These are phyloP conservation scores for Rhizopogon vinicolor DNA, from an alignment of 768 basidiomycete genomes.

Conservation along the genomic window DNA sequence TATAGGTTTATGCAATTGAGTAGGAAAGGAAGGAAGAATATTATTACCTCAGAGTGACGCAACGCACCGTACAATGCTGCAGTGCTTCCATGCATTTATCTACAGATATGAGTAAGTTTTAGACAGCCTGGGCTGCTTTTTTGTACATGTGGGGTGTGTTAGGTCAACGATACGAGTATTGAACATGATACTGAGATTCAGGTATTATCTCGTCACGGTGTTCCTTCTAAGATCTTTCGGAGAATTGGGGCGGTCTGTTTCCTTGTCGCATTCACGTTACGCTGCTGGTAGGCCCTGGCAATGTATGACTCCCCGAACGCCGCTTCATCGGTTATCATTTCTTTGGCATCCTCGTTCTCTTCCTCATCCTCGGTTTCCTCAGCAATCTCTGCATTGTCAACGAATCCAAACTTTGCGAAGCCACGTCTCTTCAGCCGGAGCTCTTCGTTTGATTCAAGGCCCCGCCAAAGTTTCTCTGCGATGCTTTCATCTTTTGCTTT, in stretches of 20 bases:
- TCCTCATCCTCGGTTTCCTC: constrained; percentile 10
- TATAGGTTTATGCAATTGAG: too few relatives aligned
- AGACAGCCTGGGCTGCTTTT: too few relatives aligned
- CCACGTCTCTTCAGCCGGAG: constrained; percentile 45
- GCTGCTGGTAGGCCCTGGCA: constrained; percentile 60
- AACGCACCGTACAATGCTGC: too few relatives aligned
- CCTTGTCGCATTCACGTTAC: constrained; percentile 55
- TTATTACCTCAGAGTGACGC: too few relatives aligned
- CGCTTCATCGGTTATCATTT: constrained; percentile 9
- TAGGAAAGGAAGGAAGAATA: too few relatives aligned
- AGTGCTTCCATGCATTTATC: constrained; percentile 21
- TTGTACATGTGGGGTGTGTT: background rate
- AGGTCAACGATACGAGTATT: background rate
- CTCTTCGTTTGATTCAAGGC: constrained; percentile 51
- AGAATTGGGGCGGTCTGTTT: constrained; percentile 67
- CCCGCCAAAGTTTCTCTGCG: constrained; percentile 44
- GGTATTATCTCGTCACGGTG: too few relatives aligned
- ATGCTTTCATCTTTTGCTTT: constrained; percentile 26
- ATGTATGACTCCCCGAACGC: constrained; percentile 20
- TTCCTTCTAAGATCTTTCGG: constrained; percentile 50
- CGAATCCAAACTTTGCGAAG: constrained; percentile 17
- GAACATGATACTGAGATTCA: background rate
- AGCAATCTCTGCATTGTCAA: background rate
- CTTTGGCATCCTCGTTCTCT: background rate
- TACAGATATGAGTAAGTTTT: too few relatives aligned